A percentile compares a stretch with the other conserved stretches of the same genome.
Conservation (phyloP, 2,329 filamentous ascomycete species). For the Aspergillus jensenii region DNA sequence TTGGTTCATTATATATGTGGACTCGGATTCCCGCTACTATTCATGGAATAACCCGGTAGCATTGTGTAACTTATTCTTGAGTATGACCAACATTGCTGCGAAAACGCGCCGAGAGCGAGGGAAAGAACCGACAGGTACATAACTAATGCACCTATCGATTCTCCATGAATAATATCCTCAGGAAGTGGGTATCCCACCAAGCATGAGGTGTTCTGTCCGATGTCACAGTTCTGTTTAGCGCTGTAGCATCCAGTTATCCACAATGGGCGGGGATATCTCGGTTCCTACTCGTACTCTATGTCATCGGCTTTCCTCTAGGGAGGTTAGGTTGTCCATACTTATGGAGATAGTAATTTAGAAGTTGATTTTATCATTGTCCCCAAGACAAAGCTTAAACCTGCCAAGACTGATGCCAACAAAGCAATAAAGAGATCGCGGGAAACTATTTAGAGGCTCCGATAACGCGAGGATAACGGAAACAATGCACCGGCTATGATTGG, state of each 20-base stretch:
- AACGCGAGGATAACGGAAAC: conserved; percentile 7
- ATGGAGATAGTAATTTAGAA: not conserved
- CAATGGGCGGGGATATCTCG: too few relatives aligned
- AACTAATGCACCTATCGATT: not conserved
- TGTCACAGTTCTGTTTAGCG: not conserved
- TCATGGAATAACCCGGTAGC: not conserved
- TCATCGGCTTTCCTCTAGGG: too few relatives aligned
- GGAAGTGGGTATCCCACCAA: not conserved
- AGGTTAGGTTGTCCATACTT: too few relatives aligned
- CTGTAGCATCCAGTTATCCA: too few relatives aligned
- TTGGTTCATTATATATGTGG: not conserved
- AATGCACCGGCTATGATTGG: conserved; percentile 27
- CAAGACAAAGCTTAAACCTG: not conserved
- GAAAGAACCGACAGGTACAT: not conserved
- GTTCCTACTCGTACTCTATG: too few relatives aligned
- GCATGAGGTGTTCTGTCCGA: not conserved
- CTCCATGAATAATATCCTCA: not conserved
- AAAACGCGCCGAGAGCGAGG: not conserved
- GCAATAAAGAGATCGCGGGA: conserved; percentile 1
- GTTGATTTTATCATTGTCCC: not conserved
- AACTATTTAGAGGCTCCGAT: conserved; percentile 2
- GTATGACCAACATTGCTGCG: not conserved
- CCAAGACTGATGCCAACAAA: not conserved
- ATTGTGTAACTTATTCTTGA: not conserved
- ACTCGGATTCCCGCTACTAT: too few relatives aligned